These are phyloP conservation scores for Rhytidiadelphus loreus DNA, from an alignment of 225 moss, liverwort and hornwort genomes.

Conservation along the genomic window DNA sequence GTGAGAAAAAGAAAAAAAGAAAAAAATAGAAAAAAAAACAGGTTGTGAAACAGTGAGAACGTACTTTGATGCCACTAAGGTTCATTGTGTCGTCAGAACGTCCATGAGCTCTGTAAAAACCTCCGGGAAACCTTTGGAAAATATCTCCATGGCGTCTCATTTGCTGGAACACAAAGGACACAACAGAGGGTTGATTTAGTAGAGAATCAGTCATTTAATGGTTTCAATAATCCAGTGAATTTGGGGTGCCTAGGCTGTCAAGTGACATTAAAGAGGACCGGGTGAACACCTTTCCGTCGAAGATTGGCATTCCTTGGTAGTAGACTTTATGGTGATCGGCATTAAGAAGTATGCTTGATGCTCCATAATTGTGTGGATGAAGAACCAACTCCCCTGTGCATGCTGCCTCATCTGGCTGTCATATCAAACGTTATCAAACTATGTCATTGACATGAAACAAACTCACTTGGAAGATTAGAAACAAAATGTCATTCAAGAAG, in stretches of 20 bases:
- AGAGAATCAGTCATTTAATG: too few relatives aligned
- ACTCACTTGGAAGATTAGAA: neutral
- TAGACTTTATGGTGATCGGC: slow-evolving; percentile 90
- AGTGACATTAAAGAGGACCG: neutral
- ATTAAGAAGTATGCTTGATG: slow-evolving; percentile 71
- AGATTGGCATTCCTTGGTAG: slow-evolving; percentile 71
- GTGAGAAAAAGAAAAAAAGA: neutral
- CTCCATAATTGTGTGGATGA: slow-evolving; percentile 54
- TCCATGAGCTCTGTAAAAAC: slow-evolving; percentile 79
- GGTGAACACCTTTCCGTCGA: slow-evolving; percentile 56
- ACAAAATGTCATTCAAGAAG: neutral
- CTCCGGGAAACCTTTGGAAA: slow-evolving; percentile 69
- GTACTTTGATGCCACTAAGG: slow-evolving; percentile 90
- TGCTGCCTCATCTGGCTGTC: slow-evolving; percentile 63
- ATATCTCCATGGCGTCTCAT: slow-evolving; percentile 92
- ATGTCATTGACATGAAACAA: neutral
- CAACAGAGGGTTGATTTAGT: neutral
- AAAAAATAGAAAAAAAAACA: neutral
- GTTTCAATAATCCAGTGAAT: too few relatives aligned
- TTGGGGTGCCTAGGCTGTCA: neutral
- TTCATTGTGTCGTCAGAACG: slow-evolving; percentile 95
- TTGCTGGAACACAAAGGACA: slow-evolving; percentile 28
- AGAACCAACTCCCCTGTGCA: slow-evolving; percentile 77
- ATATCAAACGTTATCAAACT: neutral
- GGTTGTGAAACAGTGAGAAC: neutral